Base-by-base conservation (phyloP, 495 filamentous ascomycete genomes). In the Trichoderma reesei region DNA sequence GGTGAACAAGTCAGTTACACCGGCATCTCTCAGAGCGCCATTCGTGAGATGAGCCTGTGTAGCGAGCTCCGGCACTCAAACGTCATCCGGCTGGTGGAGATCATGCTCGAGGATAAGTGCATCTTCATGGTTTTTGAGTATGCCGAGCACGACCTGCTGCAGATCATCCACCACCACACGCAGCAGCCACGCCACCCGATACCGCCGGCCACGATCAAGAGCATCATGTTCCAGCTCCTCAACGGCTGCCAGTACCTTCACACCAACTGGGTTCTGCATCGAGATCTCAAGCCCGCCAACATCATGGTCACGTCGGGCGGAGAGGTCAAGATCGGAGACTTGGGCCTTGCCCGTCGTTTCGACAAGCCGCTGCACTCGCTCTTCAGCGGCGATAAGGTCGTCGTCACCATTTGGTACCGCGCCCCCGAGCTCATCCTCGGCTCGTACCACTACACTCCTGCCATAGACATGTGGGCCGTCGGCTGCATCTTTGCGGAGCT, bases 121-220 rank as follows among this genome's bases (percentile, higher is more conserved):
- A 99, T 99, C 71, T 98, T 92, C 76, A 99, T 99, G 90, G 92
- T 99, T 20, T 99, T 99, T 71, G 94, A 98, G 75, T 99, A 96
- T 72, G 93, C 92, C 67, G 94, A 99, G 75, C 94, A 91, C 75
- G 94, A 99, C 72, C 80, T 99, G 48, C 81, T 99, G 8, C 95
- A 98, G 74, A 98, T 99, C 66, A 96, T 99, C 68, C 94, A 99
- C 72, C 91, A 97, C 70, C 94, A 99, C 76, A 93, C 91, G 2
- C 90, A 95, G 65, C 89, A 90, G 14, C 86, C 89, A 13, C 83
- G 94, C 56, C 87, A 90, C 67, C 86, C 90, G 36, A 98, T 98
- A 66, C 92, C 92, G 0, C 90, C 94, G 6, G 74, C 82, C 16
- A 96, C 89, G 67, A 86, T 99, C 70, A 92, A 92, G 70, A 92